Base-by-base conservation (phyloP, 2,329 filamentous ascomycete genomes). In the Colletotrichum tabaci region DNA sequence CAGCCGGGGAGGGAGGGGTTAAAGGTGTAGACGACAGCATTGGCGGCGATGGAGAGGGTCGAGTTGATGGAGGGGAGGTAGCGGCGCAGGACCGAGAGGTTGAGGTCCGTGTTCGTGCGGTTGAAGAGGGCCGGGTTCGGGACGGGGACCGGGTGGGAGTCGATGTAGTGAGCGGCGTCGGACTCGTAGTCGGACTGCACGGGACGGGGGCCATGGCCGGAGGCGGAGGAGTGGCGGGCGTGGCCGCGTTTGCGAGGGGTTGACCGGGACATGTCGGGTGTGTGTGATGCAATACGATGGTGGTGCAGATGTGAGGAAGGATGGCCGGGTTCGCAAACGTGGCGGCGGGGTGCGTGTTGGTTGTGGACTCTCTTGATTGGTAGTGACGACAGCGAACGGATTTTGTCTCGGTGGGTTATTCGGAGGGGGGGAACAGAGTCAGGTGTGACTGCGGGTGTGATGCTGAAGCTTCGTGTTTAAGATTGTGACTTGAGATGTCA, bases 1-100 rank as follows among this genome's bases (percentile, higher is more conserved):
- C 96, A 98, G 71, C 86, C 83, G 63, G 88, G 85, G 3, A 90
- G 87, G 5, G 86, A 82, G 57, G 89, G 86, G 73, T 87, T 89
- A 84, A 97, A 96, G 58, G 88, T 89, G 85, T 98, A 98, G 75
- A 98, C 88, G 46, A 96, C 94, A 35, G 93, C 93, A 77, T 96
- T 97, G 42, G 93, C 92, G 7, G 94, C 94, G 75, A 96, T 92
- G 74, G 93, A 92, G 74, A 94, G 86, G 78, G 98, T 94, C 63
- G 87, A 84, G 70, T 86, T 86, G 74, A 98, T 90, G 69, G 89
- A 88, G 42, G 94, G 93, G 70, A 94, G 89, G 83, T 98, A 94
- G 75, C 94, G 93, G 71, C 89, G 91, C 46, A 98, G 87, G 49
- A 98, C 96, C 60, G 90, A 87, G 75, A 97, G 87, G 84, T 98